These are phyloP conservation scores for Diacronema lutheri DNA, from an alignment of 78 protist species.

Conservation along the genomic window DNA sequence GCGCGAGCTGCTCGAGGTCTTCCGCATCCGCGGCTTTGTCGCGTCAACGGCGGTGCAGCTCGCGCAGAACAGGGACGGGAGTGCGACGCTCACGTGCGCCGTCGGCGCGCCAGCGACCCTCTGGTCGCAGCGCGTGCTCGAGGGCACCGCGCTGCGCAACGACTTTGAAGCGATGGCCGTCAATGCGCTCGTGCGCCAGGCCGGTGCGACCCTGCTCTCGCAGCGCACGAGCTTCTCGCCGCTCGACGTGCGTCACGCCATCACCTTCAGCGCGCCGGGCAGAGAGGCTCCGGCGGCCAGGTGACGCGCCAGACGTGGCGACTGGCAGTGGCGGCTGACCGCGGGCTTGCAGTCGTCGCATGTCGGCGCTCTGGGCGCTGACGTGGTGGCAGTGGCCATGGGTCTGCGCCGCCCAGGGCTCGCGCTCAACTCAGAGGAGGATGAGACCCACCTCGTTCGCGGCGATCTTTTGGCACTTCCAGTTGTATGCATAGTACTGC, in stretches of 20 bases:
- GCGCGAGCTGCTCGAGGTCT: not conserved
- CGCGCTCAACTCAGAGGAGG: slow-evolving; percentile 61
- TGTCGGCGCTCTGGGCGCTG: too few species aligned
- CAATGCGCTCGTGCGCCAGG: not conserved
- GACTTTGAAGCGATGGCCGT: not conserved
- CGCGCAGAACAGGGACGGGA: not conserved
- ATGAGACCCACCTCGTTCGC: slow-evolving; percentile 71
- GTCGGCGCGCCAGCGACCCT: not conserved
- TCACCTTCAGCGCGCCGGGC: too few species aligned
- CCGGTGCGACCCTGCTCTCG: too few species aligned
- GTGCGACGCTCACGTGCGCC: not conserved
- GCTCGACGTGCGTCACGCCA: too few species aligned
- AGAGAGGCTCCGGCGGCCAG: too few species aligned
- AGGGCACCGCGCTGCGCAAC: not conserved
- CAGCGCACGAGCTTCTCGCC: too few species aligned
- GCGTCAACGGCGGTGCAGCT: not conserved
- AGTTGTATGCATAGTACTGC: slow-evolving; percentile 89
- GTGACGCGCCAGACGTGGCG: too few species aligned
- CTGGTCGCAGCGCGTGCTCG: not conserved
- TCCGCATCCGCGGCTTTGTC: not conserved
- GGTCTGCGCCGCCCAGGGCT: too few species aligned
- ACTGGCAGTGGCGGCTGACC: too few species aligned
- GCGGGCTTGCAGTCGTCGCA: too few species aligned
- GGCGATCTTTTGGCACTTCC: slow-evolving; percentile 52
- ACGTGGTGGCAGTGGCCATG: too few species aligned